Evolutionary conservation across 148 eudicot species (phyloP).

Genomic region (Vaccinium vitisidaea): DNA sequence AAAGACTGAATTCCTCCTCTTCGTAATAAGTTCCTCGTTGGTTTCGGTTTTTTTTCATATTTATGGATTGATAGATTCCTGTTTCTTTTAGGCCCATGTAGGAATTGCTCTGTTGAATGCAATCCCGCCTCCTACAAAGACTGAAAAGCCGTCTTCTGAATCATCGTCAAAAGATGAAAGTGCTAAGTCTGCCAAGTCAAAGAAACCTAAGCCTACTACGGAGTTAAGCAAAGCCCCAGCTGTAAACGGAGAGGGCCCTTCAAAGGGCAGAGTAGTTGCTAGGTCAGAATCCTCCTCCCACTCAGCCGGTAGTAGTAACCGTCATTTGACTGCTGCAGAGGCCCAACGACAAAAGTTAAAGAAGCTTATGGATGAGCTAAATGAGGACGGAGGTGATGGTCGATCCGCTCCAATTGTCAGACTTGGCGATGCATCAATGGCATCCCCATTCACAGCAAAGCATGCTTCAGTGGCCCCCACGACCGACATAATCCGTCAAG

Average conservation of each 20-base stretch:
- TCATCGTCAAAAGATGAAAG: slow-evolving; percentile 44
- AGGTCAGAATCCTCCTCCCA: slow-evolving; percentile 45
- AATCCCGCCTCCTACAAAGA: slow-evolving; percentile 59
- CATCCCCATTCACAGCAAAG: slow-evolving; percentile 94
- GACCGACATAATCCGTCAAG: slow-evolving; percentile 84
- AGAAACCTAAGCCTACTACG: slow-evolving; percentile 48
- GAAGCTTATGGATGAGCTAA: slow-evolving; percentile 81
- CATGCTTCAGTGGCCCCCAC: slow-evolving; percentile 90
- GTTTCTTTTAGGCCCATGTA: slow-evolving; percentile 67
- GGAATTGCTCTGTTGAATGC: slow-evolving; percentile 91
- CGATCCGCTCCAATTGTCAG: slow-evolving; percentile 80
- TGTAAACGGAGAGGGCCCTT: slow-evolving; percentile 54
- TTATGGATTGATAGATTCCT: background rate
- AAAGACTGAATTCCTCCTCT: background rate
- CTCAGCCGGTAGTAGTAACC: slow-evolving; percentile 42
- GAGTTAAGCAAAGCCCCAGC: slow-evolving; percentile 41
- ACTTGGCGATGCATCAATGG: slow-evolving; percentile 97
- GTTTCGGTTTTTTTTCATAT: no score
- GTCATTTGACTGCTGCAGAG: slow-evolving; percentile 71
- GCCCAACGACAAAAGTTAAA: slow-evolving; percentile 71
- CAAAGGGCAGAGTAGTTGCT: slow-evolving; percentile 41
- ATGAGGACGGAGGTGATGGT: slow-evolving; percentile 83
- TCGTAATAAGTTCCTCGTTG: background rate
- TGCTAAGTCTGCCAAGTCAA: slow-evolving; percentile 46
- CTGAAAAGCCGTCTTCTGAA: slow-evolving; percentile 39